These are phyloP conservation scores for Cryphonectria carpinicola DNA, from an alignment of 2,329 filamentous ascomycete species.

Conservation along the genomic window DNA sequence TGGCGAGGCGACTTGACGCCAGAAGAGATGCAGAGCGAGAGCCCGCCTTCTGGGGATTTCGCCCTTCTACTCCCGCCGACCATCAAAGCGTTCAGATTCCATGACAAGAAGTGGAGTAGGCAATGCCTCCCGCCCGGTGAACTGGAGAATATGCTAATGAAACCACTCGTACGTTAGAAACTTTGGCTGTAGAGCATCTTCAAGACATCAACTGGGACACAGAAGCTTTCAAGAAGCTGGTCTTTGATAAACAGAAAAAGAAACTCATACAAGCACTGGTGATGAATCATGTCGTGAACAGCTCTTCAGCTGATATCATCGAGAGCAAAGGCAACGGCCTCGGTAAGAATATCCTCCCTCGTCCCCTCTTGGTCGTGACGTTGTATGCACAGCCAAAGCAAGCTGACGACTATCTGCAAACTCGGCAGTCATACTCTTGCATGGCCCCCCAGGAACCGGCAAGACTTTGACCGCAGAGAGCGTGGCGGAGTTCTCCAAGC, in stretches of 20 bases:
- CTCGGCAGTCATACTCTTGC: slow-evolving; percentile 37
- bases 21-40: slow-evolving; percentile 1
- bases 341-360: background rate
- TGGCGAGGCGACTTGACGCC: background rate
- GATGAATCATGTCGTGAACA: slow-evolving; percentile 30
- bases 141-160: background rate
- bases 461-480: slow-evolving; percentile 43
- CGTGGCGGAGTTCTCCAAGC: slow-evolving; percentile 42
- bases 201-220: slow-evolving; percentile 32
- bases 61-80: slow-evolving; percentile 1
- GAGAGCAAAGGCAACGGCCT: slow-evolving; percentile 41
- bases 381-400: background rate
- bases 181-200: slow-evolving; percentile 28
- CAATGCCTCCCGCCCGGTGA: background rate
- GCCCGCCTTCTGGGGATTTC: background rate
- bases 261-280: slow-evolving; percentile 38
- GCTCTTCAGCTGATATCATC: slow-evolving; percentile 40
- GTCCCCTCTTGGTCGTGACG: background rate
- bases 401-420: background rate
- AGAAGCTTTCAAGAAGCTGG: slow-evolving; percentile 31
- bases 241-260: slow-evolving; percentile 33
- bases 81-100: slow-evolving; percentile 5
- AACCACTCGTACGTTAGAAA: background rate
- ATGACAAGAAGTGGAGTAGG: slow-evolving; percentile 13
- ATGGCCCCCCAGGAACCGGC: slow-evolving; percentile 41